Evolutionary conservation across 2,329 filamentous ascomycete genomes (phyloP).

Genomic region (Alternaria panax): DNA sequence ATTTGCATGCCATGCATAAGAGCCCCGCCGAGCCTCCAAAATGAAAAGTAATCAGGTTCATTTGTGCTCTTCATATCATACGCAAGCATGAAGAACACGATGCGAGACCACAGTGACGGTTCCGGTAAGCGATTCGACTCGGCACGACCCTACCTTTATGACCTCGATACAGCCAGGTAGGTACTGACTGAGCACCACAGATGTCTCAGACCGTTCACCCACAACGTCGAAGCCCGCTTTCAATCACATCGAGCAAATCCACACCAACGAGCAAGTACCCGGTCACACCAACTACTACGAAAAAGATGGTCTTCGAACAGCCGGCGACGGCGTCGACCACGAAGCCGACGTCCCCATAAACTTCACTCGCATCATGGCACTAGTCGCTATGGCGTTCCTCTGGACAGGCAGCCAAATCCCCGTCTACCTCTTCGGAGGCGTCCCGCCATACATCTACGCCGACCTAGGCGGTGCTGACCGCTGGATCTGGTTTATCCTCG

Average conservation of each 20-base stretch:
- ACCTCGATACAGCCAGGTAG: no score
- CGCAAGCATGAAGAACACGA: background rate
- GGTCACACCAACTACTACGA: conserved; percentile 56
- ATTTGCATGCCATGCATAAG: background rate
- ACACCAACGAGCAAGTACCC: conserved; percentile 48
- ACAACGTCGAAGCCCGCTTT: conserved; percentile 16
- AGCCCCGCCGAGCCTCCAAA: background rate
- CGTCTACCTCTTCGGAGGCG: conserved; percentile 47
- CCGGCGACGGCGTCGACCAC: conserved; percentile 27
- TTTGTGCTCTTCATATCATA: background rate
- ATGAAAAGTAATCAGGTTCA: background rate
- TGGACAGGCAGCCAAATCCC: conserved; percentile 70
- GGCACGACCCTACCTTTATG: background rate
- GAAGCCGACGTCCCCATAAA: conserved; percentile 14
- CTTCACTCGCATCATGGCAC: conserved; percentile 56
- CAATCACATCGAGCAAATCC: conserved; percentile 43
- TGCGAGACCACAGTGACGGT: conserved; percentile 1
- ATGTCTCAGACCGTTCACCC: conserved; percentile 18
- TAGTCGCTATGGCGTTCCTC: conserved; percentile 55
- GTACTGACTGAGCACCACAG: background rate
- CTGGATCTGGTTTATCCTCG: conserved; percentile 64
- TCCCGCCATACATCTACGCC: conserved; percentile 60
- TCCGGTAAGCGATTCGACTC: background rate
- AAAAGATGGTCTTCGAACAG: conserved; percentile 54
- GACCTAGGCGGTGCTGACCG: conserved; percentile 67